Base-by-base conservation (phyloP, 495 filamentous ascomycete genomes). In the Hypoxylon cercidicola region DNA sequence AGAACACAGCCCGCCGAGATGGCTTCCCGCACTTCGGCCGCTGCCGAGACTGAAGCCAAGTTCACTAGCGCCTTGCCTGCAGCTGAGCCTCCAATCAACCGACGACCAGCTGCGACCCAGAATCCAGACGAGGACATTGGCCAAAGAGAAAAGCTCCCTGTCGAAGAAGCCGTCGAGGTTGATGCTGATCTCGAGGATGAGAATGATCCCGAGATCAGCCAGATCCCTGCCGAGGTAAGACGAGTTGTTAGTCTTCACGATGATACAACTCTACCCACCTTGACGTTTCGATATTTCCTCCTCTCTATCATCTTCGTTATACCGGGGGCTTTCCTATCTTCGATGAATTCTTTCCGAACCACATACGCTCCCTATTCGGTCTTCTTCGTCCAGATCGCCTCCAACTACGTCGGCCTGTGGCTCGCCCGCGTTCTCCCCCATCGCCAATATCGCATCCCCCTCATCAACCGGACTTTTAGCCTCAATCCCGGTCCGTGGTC, bases 231-330 rank as follows among this genome's bases (percentile, higher is more conserved):
- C 8, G 74, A 81, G 51, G 83, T 87, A 2, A 79, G 85, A 16
- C 79, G 81, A 35, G 71, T 85, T 41, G 80, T 85, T 53, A 81
- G 76, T 69, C 71, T 85, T 57, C 78, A 75, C 19, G 82, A 86
- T 57, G 83, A 87, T 60, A 77, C 82, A 0, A 78, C 68, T 4
- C 65, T 82, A 4, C 80, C 82, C 2, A 84, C 81, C 9, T 72
- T 86, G 13, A 86, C 84, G 12, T 86, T 87, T 65, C 80, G 84
- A 21, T 85, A 84, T 60, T 84, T 85, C 66, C 46, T 87, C 9
- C 77, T 87, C 19, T 75, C 78, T 18, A 67, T 77, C 56, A 66
- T 85, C 20, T 87, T 85, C 55, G 77, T 85, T 23, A 70, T 80
- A 5, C 82, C 83, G 1, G 83, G 83, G 8, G 83, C 83, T 3